Conservation (phyloP, 2,329 filamentous ascomycete genomes). For the Verticillium tricorpus region DNA sequence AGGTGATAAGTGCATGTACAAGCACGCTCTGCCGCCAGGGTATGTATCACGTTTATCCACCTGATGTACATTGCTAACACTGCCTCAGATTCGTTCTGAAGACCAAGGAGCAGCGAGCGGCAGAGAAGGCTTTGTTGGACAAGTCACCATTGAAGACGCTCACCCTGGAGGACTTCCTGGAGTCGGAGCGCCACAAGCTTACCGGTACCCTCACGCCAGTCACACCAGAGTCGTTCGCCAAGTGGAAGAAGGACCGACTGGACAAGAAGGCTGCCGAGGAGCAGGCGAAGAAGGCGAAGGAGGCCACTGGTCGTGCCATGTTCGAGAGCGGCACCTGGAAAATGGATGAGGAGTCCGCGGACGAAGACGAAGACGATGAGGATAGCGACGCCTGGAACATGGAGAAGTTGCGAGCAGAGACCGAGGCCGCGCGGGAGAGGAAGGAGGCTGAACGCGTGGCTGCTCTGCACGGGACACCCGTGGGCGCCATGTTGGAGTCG, state of each 20-base stretch:
- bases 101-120: slow-evolving; percentile 92
- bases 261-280: slow-evolving; percentile 96
- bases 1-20: slow-evolving; percentile 97
- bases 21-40: slow-evolving; percentile 91
- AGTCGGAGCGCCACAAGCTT: slow-evolving; percentile 93
- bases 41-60: slow-evolving; percentile 42
- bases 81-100: slow-evolving; percentile 79
- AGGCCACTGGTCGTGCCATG: slow-evolving; percentile 88
- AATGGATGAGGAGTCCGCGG: slow-evolving; percentile 58
- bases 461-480: slow-evolving; percentile 21
- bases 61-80: not conserved
- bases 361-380: slow-evolving; percentile 58
- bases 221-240: slow-evolving; percentile 85
- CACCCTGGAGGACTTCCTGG: slow-evolving; percentile 94
- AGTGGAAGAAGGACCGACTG: slow-evolving; percentile 93
- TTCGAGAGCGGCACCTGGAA: slow-evolving; percentile 97
- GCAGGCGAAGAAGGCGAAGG: slow-evolving; percentile 84
- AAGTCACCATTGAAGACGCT: slow-evolving; percentile 93
- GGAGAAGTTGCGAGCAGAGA: slow-evolving; percentile 78
- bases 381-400: slow-evolving; percentile 66
- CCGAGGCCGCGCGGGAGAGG: slow-evolving; percentile 66
- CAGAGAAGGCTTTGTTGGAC: slow-evolving; percentile 92
- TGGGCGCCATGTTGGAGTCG: not conserved
- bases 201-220: slow-evolving; percentile 90
- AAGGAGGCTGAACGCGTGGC: slow-evolving; percentile 71